Evolutionary conservation across 2,329 filamentous ascomycete species (phyloP), one percentile per base, ranked within the genome.

Genomic region (Colletotrichum graminicola): DNA sequence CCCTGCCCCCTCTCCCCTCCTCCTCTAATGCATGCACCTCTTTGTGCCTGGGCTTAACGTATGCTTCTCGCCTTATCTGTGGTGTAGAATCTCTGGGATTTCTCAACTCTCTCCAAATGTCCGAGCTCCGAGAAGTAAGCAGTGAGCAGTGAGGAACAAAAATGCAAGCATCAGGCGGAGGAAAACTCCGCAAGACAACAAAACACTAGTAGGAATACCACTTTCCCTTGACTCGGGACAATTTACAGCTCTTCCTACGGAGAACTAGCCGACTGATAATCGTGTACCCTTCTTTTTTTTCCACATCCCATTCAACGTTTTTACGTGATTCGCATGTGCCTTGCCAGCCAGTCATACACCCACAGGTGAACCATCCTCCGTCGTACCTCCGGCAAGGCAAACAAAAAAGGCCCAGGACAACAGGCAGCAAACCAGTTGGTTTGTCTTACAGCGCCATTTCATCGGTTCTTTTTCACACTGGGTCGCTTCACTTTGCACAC

Each of bases 51-150:
- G 36, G 21, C 23, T n/a, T 63, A 21, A 36, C 12, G 32, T 39
- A 14, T 51, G 16, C 14, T 36, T 36, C 34, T 49, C 59, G 43
- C 12, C 43, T 21, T 62, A n/a, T 32, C 29, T 29, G 29, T 29
- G 29, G 29, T 29, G 29, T 29, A 29, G 29, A 62, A 51, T 29
- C n/a, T 62, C 57, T 66, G 66, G 55, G 36, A 32, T 49, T 64
- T 55, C 11, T 21, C 12, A 45, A 49, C 45, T 32, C 45, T 45
- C 26, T 36, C 26, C 26, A 70, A 49, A 52, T 52, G 66, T 51
- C 66, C 66, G 70, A 62, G 61, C 45, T 14, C 70, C 70, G 66
- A 65, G 55, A 23, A 41, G 16, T n/a, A 12, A 5, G 39, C 4
- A 41, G 36, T 39, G 36, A 23, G n/a, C 12, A 63, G 32, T 39